phyloP scores from a whole-genome alignment of 2,329 filamentous ascomycete species.

The Aspergillus texensis region DNA sequence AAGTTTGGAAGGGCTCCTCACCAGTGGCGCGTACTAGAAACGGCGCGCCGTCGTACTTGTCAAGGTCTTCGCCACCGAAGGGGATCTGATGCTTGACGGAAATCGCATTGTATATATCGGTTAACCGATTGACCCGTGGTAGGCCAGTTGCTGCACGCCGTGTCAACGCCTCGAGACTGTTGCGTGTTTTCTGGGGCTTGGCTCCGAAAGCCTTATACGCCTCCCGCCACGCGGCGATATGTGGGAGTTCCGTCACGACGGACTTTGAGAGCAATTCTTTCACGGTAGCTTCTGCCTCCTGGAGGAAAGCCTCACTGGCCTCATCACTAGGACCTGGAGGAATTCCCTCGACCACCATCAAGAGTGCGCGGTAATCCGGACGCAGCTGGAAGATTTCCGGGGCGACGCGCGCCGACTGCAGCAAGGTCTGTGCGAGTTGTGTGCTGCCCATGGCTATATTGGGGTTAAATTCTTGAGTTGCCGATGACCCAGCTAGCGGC shows the following conservation, averaged over 20 bases:
- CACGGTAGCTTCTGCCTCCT: not conserved
- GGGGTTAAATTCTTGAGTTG: not conserved
- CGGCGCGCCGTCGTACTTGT: conserved; percentile 37
- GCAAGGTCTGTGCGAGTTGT: not conserved
- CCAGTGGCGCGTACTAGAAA: not conserved
- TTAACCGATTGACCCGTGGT: conserved; percentile 42
- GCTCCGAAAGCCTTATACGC: conserved; percentile 44
- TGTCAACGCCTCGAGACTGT: conserved; percentile 40
- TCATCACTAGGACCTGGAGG: conserved; percentile 35
- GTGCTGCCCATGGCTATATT: not conserved
- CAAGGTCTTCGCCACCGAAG: conserved; percentile 43
- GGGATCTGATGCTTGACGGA: conserved; percentile 44
- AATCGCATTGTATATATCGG: conserved; percentile 45
- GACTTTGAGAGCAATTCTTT: not conserved
- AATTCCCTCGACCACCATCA: conserved; percentile 38
- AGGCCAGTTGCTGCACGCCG: conserved; percentile 36
- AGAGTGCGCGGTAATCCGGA: conserved; percentile 41
- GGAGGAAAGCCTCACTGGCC: conserved; percentile 18
- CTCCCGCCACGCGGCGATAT: conserved; percentile 42
- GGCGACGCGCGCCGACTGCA: conserved; percentile 13
- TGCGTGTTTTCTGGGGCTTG: conserved; percentile 41
- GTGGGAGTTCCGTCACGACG: conserved; percentile 28
- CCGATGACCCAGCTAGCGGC: fast-evolving
- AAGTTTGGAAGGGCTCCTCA: not conserved
- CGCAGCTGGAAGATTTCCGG: conserved; percentile 37